phyloP scores from a whole-genome alignment of 257 asterid genomes.

The Ballota nigra region DNA sequence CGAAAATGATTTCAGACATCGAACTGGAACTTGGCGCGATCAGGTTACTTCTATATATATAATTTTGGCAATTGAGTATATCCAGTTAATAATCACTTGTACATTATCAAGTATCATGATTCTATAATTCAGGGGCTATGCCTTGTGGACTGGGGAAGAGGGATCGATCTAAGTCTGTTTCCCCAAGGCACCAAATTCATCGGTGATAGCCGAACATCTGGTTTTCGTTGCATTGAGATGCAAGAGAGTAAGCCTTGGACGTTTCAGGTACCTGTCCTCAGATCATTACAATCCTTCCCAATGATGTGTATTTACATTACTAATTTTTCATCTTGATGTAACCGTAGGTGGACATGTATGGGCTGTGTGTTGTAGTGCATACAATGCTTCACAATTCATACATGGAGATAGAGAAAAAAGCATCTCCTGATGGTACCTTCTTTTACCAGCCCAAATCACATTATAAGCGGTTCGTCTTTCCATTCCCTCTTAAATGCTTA shows the following conservation, averaged over 20 bases:
- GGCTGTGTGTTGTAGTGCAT: slow-evolving; percentile 81
- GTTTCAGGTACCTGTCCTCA: slow-evolving; percentile 53
- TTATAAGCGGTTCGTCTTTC: slow-evolving; percentile 56
- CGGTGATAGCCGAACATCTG: slow-evolving; percentile 94
- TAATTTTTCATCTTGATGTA: not conserved
- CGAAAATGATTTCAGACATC: slow-evolving; percentile 39
- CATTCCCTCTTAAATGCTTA: not conserved
- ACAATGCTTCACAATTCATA: slow-evolving; percentile 81
- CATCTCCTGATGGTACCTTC: slow-evolving; percentile 47
- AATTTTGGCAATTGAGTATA: not conserved
- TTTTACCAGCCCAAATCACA: slow-evolving; percentile 69
- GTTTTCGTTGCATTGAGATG: slow-evolving; percentile 93
- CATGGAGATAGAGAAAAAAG: slow-evolving; percentile 71
- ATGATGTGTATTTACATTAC: not conserved
- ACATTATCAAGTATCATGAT: slow-evolving; percentile 4
- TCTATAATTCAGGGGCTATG: slow-evolving; percentile 73
- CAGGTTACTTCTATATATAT: slow-evolving; percentile 59
- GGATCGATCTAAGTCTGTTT: slow-evolving; percentile 75
- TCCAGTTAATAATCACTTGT: slow-evolving; percentile 6
- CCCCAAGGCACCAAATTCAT: slow-evolving; percentile 57
- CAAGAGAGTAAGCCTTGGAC: slow-evolving; percentile 92
- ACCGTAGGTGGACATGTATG: slow-evolving; percentile 74
- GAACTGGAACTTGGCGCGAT: slow-evolving; percentile 74
- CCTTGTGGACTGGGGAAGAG: slow-evolving; percentile 98
- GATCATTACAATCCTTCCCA: not conserved